Conservation (phyloP, 306 rosid species). For the Boehmeria nivea region DNA sequence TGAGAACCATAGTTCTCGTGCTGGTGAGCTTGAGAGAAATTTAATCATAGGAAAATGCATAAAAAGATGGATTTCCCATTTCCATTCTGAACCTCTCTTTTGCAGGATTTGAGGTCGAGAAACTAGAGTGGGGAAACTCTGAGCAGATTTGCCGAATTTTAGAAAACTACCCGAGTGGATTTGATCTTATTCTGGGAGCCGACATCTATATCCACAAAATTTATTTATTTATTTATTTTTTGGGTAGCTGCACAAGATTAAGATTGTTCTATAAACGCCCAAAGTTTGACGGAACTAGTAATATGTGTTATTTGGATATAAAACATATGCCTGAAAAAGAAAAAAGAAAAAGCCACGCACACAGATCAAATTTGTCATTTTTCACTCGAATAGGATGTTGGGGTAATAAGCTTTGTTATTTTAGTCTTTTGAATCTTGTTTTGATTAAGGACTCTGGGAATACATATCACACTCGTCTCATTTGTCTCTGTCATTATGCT, state of each 20-base stretch:
- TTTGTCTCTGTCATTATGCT: too few relatives aligned
- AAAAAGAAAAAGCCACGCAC: too few relatives aligned
- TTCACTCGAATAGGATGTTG: too few relatives aligned
- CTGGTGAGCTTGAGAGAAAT: slow-evolving; percentile 46
- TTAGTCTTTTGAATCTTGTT: too few relatives aligned
- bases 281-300: not conserved
- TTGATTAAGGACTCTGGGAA: too few relatives aligned
- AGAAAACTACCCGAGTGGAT: slow-evolving; percentile 54
- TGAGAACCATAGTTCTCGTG: slow-evolving; percentile 29
- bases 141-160: slow-evolving; percentile 57
- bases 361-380: too few relatives aligned
- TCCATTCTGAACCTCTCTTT: not conserved
- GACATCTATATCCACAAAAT: slow-evolving; percentile 75
- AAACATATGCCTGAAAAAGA: too few relatives aligned
- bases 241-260: not conserved
- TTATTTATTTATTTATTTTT: slow-evolving; percentile 11
- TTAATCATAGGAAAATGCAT: slow-evolving; percentile 5
- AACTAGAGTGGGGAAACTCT: slow-evolving; percentile 86
- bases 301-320: not conserved
- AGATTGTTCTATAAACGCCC: too few relatives aligned
- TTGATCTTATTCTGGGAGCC: slow-evolving; percentile 86
- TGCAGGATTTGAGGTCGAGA: slow-evolving; percentile 68
- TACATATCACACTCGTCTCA: too few relatives aligned
- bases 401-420: too few relatives aligned
- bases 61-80: not conserved